Evolutionary conservation across 306 rosid genomes (phyloP).

Genomic region (Ziziphus jujuba): DNA sequence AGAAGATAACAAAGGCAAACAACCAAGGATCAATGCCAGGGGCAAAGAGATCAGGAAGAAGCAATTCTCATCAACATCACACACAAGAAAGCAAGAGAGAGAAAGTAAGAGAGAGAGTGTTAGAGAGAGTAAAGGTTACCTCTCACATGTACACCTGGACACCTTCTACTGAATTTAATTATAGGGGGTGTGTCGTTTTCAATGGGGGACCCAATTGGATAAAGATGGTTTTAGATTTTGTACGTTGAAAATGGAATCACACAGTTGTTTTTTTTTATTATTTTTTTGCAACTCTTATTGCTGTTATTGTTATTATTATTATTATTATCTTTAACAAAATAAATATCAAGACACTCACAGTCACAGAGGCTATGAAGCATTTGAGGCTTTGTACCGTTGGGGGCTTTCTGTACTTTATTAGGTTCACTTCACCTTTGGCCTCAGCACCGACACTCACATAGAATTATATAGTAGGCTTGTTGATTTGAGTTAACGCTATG

Average conservation of each 20-base stretch:
- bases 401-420: no score
- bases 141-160: conserved; percentile 63
- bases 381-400: no score
- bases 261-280: not conserved
- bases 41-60: not conserved
- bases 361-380: no score
- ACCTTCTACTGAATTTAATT: conserved; percentile 32
- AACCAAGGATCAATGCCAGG: conserved; percentile 18
- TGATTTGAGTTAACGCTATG: no score
- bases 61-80: conserved; percentile 8
- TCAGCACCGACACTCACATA: no score
- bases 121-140: conserved; percentile 40
- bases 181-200: conserved; percentile 45
- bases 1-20: not conserved
- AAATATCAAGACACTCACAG: no score
- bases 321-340: no score
- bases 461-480: no score
- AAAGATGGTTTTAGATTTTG: conserved; percentile 24
- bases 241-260: conserved; percentile 24
- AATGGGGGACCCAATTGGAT: conserved; percentile 32
- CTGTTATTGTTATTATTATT: no score
- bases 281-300: no score
- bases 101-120: not conserved
- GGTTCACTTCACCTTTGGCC: no score
- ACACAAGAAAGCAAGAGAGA: not conserved